Evolutionary conservation across 768 basidiomycete species (phyloP), one percentile per base, ranked within the genome.

Genomic region (Saitozyma sp.): DNA sequence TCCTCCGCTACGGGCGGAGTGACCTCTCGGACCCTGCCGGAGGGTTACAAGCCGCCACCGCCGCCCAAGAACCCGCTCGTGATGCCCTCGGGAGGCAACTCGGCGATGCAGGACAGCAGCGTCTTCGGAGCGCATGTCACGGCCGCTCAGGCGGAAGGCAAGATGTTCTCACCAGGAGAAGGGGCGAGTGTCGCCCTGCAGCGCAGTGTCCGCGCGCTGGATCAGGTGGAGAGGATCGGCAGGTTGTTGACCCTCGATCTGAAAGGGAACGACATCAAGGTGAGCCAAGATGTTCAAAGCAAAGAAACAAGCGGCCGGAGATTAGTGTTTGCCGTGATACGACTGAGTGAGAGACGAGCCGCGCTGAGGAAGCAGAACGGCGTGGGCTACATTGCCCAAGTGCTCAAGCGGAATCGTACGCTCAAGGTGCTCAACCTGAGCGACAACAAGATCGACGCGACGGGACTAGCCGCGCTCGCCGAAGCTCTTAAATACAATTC

Each of bases 401-500:
- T 98, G 0, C 82, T 98, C 65, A 98, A 98, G 76, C 88, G 95
- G 43, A 98, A 99, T 79, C 83, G 93, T 50, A 97, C 95, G 3
- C 82, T 98, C 50, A 96, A 95, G 79, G 88, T 97, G 6, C 83
- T 97, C 29, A 98, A 97, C 78, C 81, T 98, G 56, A 89, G 90
- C 71, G 95, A 98, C 77, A 98, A 98, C 78, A 92, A 89, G 77
- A 85, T 99, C 6, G 95, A 95, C 61, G 85, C 90, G 0, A 81
- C 84, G 9, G 91, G 91, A 57, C 82, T 99, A 9, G 86, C 88
- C 2, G 82, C 84, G 0, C 83, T 99, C 13, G 93, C 92, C 0
- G 95, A 99, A 78, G 89, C 93, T 0, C 78, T 99, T 89, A 97
- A 96, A 88, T 96, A 95, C 75, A 99, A 99, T 73, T 86, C 89